These are phyloP conservation scores for Arthonia radiata DNA, from an alignment of 495 filamentous ascomycete species.

Conservation along the genomic window DNA sequence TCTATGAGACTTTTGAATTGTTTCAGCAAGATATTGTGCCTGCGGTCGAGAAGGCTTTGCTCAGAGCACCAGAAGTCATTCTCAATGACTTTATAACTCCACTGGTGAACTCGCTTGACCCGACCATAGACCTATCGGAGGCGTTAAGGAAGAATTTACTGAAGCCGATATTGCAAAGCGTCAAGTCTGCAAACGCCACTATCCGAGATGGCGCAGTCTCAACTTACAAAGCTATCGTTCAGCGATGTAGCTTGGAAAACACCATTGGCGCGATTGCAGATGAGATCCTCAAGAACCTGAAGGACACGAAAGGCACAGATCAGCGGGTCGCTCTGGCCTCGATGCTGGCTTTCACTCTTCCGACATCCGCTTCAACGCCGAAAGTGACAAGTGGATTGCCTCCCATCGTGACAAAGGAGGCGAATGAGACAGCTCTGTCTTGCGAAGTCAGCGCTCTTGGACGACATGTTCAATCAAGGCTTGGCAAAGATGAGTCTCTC, in stretches of 20 bases:
- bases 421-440: slow-evolving; percentile 56
- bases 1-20: slow-evolving; percentile 43
- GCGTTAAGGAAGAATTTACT: slow-evolving; percentile 41
- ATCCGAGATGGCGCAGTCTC: slow-evolving; percentile 52
- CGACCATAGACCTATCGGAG: slow-evolving; percentile 49
- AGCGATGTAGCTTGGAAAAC: slow-evolving; percentile 27
- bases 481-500: slow-evolving; percentile 30
- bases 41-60: slow-evolving; percentile 60
- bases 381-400: slow-evolving; percentile 43
- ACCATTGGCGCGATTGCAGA: slow-evolving; percentile 38
- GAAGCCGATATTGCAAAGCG: slow-evolving; percentile 64
- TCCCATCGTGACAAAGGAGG: slow-evolving; percentile 45
- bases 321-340: slow-evolving; percentile 58
- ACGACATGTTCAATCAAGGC: slow-evolving; percentile 29
- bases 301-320: slow-evolving; percentile 59
- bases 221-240: slow-evolving; percentile 40
- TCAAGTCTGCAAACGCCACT: slow-evolving; percentile 61
- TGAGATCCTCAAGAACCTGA: slow-evolving; percentile 56
- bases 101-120: slow-evolving; percentile 41
- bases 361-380: slow-evolving; percentile 27
- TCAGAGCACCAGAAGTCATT: slow-evolving; percentile 76
- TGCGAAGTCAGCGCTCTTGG: slow-evolving; percentile 49
- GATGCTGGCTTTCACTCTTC: slow-evolving; percentile 40
- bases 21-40: slow-evolving; percentile 52
- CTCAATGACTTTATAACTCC: slow-evolving; percentile 48